These are phyloP conservation scores for Herpetomonas tarakana DNA, from an alignment of 208 protist genomes.

Conservation along the genomic window DNA sequence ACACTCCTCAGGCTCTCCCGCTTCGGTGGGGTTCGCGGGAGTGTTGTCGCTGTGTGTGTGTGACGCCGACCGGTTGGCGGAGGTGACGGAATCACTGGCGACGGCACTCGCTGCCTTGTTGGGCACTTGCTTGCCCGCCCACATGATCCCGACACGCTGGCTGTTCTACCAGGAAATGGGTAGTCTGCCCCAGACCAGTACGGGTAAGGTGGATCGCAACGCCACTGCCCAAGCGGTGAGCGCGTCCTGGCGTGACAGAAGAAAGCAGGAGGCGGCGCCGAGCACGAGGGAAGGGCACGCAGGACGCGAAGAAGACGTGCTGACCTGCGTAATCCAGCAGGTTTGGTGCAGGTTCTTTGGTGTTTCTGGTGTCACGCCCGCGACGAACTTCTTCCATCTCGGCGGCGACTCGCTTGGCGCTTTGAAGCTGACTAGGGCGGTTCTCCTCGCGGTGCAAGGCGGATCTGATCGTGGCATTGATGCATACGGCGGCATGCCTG, in stretches of 20 bases:
- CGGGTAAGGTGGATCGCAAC: constrained; percentile 37
- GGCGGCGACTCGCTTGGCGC: constrained; percentile 69
- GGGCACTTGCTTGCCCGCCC: constrained; percentile 21
- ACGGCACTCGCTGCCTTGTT: constrained; percentile 28
- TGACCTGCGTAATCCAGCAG: constrained; percentile 12
- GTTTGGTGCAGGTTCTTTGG: constrained; percentile 30
- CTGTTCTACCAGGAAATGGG: constrained; percentile 11
- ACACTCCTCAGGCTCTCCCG: too few relatives aligned
- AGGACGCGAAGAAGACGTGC: constrained; percentile 5
- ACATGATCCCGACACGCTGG: constrained; percentile 40
- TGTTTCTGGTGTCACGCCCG: constrained; percentile 10
- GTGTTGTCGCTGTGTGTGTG: constrained; percentile 7
- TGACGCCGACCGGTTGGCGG: neutral
- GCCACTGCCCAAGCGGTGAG: too few relatives aligned
- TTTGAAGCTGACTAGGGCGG: constrained; percentile 40
- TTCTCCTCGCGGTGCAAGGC: constrained; percentile 36
- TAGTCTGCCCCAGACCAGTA: constrained; percentile 32
- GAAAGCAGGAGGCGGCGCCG: too few relatives aligned
- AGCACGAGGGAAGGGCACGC: too few relatives aligned
- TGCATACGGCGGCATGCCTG: constrained; percentile 33
- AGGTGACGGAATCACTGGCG: constrained; percentile 6
- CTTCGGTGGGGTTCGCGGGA: neutral
- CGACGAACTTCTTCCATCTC: constrained; percentile 49
- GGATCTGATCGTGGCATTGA: constrained; percentile 43
- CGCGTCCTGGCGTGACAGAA: neutral